Conservation (phyloP, 768 basidiomycete species). For the Boletus sp. region DNA sequence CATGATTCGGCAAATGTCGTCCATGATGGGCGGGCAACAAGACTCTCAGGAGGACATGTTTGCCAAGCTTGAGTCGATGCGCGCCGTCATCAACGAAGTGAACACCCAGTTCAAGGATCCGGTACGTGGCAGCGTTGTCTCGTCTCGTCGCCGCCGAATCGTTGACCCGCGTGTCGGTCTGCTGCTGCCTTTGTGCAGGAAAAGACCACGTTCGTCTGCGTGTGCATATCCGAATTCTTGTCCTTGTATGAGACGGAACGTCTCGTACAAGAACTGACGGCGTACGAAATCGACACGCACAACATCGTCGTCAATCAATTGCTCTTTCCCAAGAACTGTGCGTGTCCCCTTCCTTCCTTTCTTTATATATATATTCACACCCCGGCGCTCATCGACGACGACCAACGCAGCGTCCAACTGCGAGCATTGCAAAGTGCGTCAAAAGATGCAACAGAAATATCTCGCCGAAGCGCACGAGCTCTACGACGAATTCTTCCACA, state of each 20-base stretch:
- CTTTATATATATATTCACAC: too few species aligned
- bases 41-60: conserved; percentile 98
- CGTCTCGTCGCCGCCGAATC: neutral
- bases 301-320: conserved; percentile 99
- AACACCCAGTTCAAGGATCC: conserved; percentile 99
- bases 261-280: conserved; percentile 92
- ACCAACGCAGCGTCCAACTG: conserved; percentile 86
- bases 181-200: conserved; percentile 50
- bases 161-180: neutral
- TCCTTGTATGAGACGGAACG: conserved; percentile 99
- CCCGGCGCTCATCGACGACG: neutral
- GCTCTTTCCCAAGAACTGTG: conserved; percentile 88
- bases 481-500: conserved; percentile 98
- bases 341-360: conserved; percentile 22
- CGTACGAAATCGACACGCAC: conserved; percentile 96
- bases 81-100: conserved; percentile 95
- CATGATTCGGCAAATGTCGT: conserved; percentile 95
- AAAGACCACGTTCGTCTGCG: conserved; percentile 98
- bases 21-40: conserved; percentile 92
- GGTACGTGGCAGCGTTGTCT: conserved; percentile 44
- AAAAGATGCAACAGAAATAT: conserved; percentile 99
- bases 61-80: conserved; percentile 95
- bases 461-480: conserved; percentile 94
- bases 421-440: conserved; percentile 91
- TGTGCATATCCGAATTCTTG: conserved; percentile 97